These are phyloP conservation scores for Microbotryomycetes sp. DNA, from an alignment of 1,284 basidiomycete species.

Conservation along the genomic window DNA sequence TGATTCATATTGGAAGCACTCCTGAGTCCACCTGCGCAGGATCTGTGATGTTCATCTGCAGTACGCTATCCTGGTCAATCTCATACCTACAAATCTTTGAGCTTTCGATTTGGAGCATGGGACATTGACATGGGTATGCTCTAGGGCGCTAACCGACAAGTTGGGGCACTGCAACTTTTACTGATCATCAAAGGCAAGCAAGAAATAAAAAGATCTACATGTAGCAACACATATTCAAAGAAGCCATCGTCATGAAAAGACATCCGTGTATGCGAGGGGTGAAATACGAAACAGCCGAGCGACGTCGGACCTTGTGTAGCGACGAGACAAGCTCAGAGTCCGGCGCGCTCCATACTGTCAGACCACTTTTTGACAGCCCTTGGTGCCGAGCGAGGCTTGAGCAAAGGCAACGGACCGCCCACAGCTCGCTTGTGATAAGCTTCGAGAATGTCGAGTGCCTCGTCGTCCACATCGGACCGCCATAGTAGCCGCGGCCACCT, in stretches of 20 bases:
- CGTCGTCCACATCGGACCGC: slow-evolving; percentile 9
- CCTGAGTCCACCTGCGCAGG: no score
- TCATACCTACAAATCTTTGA: no score
- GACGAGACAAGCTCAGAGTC: no score
- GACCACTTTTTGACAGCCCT: neutral
- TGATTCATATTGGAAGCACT: no score
- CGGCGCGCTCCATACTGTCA: neutral
- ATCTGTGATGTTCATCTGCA: no score
- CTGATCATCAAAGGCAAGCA: no score
- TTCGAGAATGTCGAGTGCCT: slow-evolving; percentile 14
- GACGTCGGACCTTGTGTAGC: no score
- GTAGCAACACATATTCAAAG: neutral
- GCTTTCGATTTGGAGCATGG: no score
- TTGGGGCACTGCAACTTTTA: no score
- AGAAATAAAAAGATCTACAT: neutral
- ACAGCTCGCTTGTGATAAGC: slow-evolving; percentile 16
- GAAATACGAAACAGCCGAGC: neutral
- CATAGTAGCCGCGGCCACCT: slow-evolving; percentile 22
- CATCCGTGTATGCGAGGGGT: neutral
- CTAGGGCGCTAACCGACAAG: no score
- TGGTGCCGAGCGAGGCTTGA: neutral
- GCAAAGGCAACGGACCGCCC: slow-evolving; percentile 16
- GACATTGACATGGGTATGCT: no score
- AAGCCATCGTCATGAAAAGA: neutral
- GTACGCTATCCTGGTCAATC: no score